These are phyloP conservation scores for Pulveroboletus frians DNA, from an alignment of 768 basidiomycete species.

Conservation along the genomic window DNA sequence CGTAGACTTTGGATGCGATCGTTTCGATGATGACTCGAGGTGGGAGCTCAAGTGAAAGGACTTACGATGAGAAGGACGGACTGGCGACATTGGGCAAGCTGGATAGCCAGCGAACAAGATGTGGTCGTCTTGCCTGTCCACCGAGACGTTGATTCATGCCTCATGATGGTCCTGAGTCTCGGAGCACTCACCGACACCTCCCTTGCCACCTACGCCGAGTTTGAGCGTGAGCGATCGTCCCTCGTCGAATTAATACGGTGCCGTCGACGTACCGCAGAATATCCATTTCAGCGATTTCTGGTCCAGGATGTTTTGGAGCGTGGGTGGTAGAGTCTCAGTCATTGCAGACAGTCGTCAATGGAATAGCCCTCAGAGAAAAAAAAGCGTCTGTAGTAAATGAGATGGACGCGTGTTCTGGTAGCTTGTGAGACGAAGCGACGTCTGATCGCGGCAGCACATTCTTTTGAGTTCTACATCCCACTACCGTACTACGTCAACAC, in stretches of 20 bases:
- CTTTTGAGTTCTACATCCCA: slow-evolving; percentile 13
- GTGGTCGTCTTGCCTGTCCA: slow-evolving; percentile 92
- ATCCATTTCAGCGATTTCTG: slow-evolving; percentile 96
- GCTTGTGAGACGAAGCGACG: slow-evolving; percentile 8
- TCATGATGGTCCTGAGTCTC: neutral
- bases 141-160: neutral
- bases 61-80: slow-evolving; percentile 95
- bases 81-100: slow-evolving; percentile 82
- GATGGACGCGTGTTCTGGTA: slow-evolving; percentile 19
- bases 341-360: slow-evolving; percentile 30
- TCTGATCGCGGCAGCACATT: slow-evolving; percentile 5
- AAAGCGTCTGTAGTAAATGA: slow-evolving; percentile 1
- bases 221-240: slow-evolving; percentile 10
- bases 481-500: slow-evolving; percentile 4
- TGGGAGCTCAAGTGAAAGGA: slow-evolving; percentile 5
- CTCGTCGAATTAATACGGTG: slow-evolving; percentile 7
- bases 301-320: slow-evolving; percentile 91
- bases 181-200: slow-evolving; percentile 79
- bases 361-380: neutral
- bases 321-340: slow-evolving; percentile 66
- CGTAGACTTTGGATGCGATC: slow-evolving; percentile 61
- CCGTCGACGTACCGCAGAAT: slow-evolving; percentile 78
- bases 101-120: slow-evolving; percentile 95
- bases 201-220: slow-evolving; percentile 77
- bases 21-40: neutral